Evolutionary conservation across 306 rosid species (phyloP).

Genomic region (Alnus glutinosa): DNA sequence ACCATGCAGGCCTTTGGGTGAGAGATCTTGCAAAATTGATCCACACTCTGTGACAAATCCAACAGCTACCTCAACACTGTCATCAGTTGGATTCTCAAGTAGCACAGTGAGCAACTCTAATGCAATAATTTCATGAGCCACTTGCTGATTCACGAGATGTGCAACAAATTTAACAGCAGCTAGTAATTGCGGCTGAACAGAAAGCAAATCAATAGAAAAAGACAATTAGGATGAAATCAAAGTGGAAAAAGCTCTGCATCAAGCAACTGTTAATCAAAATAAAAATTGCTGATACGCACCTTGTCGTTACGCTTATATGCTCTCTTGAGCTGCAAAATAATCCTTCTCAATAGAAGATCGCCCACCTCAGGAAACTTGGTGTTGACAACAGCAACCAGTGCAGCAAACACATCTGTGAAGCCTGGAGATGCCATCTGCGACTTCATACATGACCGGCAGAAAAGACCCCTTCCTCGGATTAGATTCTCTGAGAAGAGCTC

Average conservation of each 20-base stretch:
- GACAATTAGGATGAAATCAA: slow-evolving; percentile 8
- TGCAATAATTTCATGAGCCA: slow-evolving; percentile 90
- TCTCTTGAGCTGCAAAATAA: slow-evolving; percentile 87
- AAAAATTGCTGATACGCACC: slow-evolving; percentile 38
- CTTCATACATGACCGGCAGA: slow-evolving; percentile 94
- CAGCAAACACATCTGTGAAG: slow-evolving; percentile 89
- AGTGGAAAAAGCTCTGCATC: neutral
- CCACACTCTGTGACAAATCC: slow-evolving; percentile 96
- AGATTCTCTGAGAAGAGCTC: slow-evolving; percentile 80
- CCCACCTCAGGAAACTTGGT: slow-evolving; percentile 94
- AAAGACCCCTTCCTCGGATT: slow-evolving; percentile 89
- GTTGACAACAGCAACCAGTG: slow-evolving; percentile 87
- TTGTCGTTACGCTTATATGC: slow-evolving; percentile 94
- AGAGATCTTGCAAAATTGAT: slow-evolving; percentile 77
- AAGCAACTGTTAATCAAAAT: slow-evolving; percentile 1
- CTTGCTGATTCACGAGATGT: slow-evolving; percentile 92
- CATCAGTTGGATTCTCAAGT: slow-evolving; percentile 88
- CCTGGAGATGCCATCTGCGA: slow-evolving; percentile 97
- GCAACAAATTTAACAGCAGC: slow-evolving; percentile 96
- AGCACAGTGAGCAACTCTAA: slow-evolving; percentile 85
- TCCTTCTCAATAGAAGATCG: slow-evolving; percentile 80
- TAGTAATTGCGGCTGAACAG: slow-evolving; percentile 76
- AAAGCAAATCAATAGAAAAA: slow-evolving; percentile 22
- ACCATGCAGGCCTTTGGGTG: slow-evolving; percentile 96
- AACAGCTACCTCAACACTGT: slow-evolving; percentile 97